Conservation (phyloP, 805 yeast genomes). For the Metschnikowia colocasiae region DNA sequence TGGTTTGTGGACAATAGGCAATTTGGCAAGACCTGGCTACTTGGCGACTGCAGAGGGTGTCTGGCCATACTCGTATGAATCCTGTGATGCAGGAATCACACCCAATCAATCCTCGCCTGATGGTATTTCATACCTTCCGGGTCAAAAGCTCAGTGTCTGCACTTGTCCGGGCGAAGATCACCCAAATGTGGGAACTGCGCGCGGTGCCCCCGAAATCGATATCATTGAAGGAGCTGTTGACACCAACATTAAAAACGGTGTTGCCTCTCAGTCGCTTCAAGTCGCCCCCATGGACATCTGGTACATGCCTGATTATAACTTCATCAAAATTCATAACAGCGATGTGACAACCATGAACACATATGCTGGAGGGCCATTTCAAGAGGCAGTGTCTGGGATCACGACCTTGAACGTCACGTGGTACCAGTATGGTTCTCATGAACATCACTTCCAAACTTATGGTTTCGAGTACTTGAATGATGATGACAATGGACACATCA, state of each 20-base stretch:
- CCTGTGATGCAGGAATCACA: constrained; percentile 37
- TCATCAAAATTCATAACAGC: constrained; percentile 25
- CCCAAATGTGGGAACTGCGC: constrained; percentile 34
- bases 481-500: constrained; percentile 28
- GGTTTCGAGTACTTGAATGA: constrained; percentile 35
- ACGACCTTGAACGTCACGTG: constrained; percentile 35
- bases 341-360: constrained; percentile 35
- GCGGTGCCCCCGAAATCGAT: constrained; percentile 38
- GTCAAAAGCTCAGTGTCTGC: constrained; percentile 32
- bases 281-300: constrained; percentile 45
- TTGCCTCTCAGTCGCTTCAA: constrained; percentile 38
- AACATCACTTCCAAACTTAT: constrained; percentile 29
- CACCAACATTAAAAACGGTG: constrained; percentile 17
- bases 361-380: constrained; percentile 37
- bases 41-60: constrained; percentile 36
- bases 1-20: constrained; percentile 38
- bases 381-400: constrained; percentile 38
- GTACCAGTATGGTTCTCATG: constrained; percentile 25
- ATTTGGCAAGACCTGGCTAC: constrained; percentile 36
- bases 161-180: constrained; percentile 36
- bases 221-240: constrained; percentile 22
- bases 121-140: constrained; percentile 38
- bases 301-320: constrained; percentile 40
- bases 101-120: constrained; percentile 39
- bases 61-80: constrained; percentile 39